Base-by-base conservation (phyloP, 331 rosid genomes). In the Malus hybrid region DNA sequence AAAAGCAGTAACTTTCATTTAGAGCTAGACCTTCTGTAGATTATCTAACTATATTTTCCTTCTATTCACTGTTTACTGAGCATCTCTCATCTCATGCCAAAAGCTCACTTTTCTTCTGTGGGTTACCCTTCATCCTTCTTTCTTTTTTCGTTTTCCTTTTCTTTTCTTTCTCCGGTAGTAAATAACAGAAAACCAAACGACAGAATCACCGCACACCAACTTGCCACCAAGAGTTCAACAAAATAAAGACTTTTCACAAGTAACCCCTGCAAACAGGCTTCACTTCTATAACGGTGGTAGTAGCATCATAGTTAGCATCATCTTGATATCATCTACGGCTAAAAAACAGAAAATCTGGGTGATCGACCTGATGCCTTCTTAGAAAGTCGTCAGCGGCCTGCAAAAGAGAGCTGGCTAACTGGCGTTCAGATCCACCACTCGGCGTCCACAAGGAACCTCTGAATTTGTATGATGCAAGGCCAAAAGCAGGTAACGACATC, bases 391-490 rank as follows among this genome's bases (percentile, higher is more conserved):
- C 96, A 29, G 94, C 93, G 15, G 5, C 82, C 85, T 84, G 91
- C 59, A 71, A 85, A 42, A 93, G 93, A 73, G 44, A 54, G 83
- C 39, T 79, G 13, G 94, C 86, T 80, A 85, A 72, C 59, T 87
- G 89, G 76, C 71, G 80, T 73, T 87, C 98, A 6, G 4, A 29
- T 33, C 90, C 97, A 73, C 94, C 98, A 62, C 80, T 84, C 46
- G 89, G 83, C 28, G 88, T 90, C 96, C 97, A 91, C 85, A 93
- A 69, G 31, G 96, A 76, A 70, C 94, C 97, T 80, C 82, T 93
- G 83, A 93, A 90, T 89, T 93, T 93, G 85, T 93, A 91, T 55
- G 97, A 88, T 33, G 98, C 96, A 77, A 93, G 92, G 73, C 98
- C 98, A 83, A 90, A 91, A 73, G 82, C 91, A 22, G 88, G 93